A percentile compares a stretch with the other conserved stretches of the same genome.
Conservation (phyloP, 345 rosid genomes). For the Lumnitzera littorea region DNA sequence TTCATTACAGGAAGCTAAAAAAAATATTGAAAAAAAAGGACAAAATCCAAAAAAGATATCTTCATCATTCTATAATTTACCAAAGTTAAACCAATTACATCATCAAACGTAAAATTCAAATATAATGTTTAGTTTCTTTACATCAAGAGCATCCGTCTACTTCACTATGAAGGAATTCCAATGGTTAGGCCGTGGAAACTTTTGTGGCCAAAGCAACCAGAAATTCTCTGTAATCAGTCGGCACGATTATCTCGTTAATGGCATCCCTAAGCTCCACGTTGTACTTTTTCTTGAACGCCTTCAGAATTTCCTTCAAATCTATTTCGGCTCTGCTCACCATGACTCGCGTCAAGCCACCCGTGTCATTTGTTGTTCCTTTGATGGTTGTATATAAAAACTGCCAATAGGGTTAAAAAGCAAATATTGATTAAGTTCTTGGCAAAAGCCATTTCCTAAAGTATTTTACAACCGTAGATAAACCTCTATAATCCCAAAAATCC, state of each 20-base stretch:
- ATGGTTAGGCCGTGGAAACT: not conserved
- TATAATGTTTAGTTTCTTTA: no score
- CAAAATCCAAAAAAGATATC: no score
- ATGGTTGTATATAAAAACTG: conserved; percentile 32
- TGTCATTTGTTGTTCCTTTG: conserved; percentile 23
- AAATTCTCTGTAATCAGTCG: conserved; percentile 49
- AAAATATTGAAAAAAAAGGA: no score
- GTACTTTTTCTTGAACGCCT: conserved; percentile 31
- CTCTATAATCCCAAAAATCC: no score
- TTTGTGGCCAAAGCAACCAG: conserved; percentile 37
- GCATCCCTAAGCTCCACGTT: conserved; percentile 34
- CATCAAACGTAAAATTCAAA: no score
- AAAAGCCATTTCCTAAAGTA: no score
- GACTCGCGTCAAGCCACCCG: conserved; percentile 28
- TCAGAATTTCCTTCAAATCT: conserved; percentile 43
- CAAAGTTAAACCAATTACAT: not conserved
- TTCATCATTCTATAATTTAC: no score
- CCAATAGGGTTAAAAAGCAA: not conserved
- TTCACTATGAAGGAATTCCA: no score
- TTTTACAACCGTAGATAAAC: no score
- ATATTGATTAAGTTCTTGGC: no score
- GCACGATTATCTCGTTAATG: conserved; percentile 26
- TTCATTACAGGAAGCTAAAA: no score
- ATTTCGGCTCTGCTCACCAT: conserved; percentile 46
- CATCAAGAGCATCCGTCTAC: no score